phyloP scores from a whole-genome alignment of 129 eudicot species.

The Chrysanthemum seticuspe region DNA sequence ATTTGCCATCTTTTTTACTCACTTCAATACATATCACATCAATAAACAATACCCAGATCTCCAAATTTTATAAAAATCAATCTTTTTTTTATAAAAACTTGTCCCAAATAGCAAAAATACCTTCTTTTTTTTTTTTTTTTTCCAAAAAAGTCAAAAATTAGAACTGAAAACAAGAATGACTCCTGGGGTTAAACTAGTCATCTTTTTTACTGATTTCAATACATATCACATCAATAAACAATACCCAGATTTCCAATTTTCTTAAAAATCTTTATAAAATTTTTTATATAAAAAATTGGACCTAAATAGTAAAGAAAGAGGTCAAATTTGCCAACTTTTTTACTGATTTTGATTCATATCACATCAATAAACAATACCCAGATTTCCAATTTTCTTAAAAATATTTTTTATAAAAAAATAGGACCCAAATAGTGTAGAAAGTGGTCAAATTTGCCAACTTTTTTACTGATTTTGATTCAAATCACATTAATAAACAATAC shows the following conservation, averaged over 20 bases:
- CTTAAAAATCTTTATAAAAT: not conserved
- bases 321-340: too few relatives aligned
- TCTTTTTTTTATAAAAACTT: constrained; percentile 14
- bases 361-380: constrained; percentile 6
- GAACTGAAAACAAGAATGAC: not conserved
- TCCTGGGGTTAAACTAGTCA: constrained; percentile 19
- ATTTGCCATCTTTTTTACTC: constrained; percentile 42
- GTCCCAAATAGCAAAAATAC: constrained; percentile 12
- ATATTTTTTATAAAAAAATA: not conserved
- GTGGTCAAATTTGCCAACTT: constrained; percentile 23
- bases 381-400: constrained; percentile 9
- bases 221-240: constrained; percentile 1
- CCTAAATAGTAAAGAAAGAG: not conserved
- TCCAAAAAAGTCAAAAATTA: not conserved
- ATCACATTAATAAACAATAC: not conserved
- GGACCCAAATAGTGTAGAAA: constrained; percentile 22
- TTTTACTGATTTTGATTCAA: constrained; percentile 13
- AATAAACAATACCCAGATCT: not conserved
- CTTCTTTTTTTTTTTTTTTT: too few relatives aligned
- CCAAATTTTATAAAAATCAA: not conserved
- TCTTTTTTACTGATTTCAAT: constrained; percentile 15
- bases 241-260: constrained; percentile 21
- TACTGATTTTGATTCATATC: constrained; percentile 19
- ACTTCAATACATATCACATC: constrained; percentile 41
- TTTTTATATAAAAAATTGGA: not conserved